phyloP scores from a whole-genome alignment of 2,329 filamentous ascomycete species.

The Acephala macrosclerotiorum region DNA sequence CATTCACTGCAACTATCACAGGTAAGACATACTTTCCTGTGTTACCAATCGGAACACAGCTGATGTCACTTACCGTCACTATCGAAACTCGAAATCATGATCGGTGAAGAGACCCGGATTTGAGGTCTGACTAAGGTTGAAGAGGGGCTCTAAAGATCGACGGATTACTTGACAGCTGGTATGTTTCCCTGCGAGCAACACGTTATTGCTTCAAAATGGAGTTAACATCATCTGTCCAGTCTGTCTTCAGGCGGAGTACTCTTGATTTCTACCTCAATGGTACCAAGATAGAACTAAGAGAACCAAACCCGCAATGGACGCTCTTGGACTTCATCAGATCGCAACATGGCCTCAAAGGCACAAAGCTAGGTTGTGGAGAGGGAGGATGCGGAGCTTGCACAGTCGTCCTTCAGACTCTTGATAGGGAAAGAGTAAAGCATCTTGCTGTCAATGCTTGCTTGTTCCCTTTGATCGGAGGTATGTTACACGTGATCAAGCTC shows the following conservation, averaged over 20 bases:
- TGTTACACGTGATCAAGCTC: slow-evolving; percentile 1
- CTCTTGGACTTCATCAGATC: slow-evolving; percentile 90
- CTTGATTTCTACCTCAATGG: slow-evolving; percentile 93
- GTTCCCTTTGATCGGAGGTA: slow-evolving; percentile 40
- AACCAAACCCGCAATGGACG: slow-evolving; percentile 90
- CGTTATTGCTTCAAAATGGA: slow-evolving; percentile 26
- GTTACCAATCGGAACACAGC: slow-evolving; percentile 6
- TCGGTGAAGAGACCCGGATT: not conserved
- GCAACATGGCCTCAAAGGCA: slow-evolving; percentile 80
- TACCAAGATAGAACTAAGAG: slow-evolving; percentile 82
- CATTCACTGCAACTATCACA: too few species aligned
- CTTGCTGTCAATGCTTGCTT: slow-evolving; percentile 94
- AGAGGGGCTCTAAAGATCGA: slow-evolving; percentile 7
- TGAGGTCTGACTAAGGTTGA: not conserved
- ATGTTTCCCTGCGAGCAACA: not conserved
- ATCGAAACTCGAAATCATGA: not conserved
- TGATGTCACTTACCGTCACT: not conserved
- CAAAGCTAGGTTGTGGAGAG: slow-evolving; percentile 94
- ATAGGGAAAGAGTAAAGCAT: slow-evolving; percentile 78
- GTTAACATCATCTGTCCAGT: slow-evolving; percentile 31
- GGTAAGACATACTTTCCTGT: not conserved
- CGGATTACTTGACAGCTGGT: not conserved
- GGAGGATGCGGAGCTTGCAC: slow-evolving; percentile 96
- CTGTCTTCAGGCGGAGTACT: slow-evolving; percentile 51
- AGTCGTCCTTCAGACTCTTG: slow-evolving; percentile 81